A percentile compares a stretch with the other conserved stretches of the same genome.
Evolutionary conservation across 148 eudicot genomes (phyloP).

Genomic region (Camellia lanceoleosa): DNA sequence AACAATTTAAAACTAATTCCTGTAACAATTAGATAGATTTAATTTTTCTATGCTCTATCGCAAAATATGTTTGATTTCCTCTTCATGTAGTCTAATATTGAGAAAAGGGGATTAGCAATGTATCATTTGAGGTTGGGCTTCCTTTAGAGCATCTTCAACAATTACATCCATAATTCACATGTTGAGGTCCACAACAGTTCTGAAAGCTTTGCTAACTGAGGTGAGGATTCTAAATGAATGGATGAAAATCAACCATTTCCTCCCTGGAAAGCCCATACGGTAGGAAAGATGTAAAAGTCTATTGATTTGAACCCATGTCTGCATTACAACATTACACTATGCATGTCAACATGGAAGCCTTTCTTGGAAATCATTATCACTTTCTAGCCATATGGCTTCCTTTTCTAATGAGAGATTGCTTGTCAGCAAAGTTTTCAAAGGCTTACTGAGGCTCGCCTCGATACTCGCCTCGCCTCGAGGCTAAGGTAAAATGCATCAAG

Average conservation of each 20-base stretch:
- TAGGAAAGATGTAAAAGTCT: not conserved
- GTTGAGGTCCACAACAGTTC: not conserved
- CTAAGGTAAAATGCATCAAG: too few species aligned
- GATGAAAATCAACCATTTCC: conserved; percentile 5
- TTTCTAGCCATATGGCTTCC: not conserved
- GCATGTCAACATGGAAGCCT: not conserved
- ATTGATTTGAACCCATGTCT: not conserved
- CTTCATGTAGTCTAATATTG: too few species aligned
- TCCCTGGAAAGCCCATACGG: not conserved
- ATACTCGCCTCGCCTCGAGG: too few species aligned
- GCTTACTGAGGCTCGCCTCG: too few species aligned
- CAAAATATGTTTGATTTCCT: not conserved
- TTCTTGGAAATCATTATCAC: not conserved
- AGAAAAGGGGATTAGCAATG: not conserved
- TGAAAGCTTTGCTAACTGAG: not conserved
- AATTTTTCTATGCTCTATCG: not conserved
- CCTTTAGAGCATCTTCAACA: not conserved
- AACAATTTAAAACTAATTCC: not conserved
- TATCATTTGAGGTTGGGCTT: not conserved
- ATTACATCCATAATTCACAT: not conserved
- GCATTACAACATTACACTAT: not conserved
- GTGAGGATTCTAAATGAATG: not conserved
- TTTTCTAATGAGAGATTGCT: not conserved
- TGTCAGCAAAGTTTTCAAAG: too few species aligned
- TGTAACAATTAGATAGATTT: not conserved